A percentile compares a stretch with the other conserved stretches of the same genome.
Conservation (phyloP, 225 moss, liverwort and hornwort genomes). For the Marchantia paleacea region DNA sequence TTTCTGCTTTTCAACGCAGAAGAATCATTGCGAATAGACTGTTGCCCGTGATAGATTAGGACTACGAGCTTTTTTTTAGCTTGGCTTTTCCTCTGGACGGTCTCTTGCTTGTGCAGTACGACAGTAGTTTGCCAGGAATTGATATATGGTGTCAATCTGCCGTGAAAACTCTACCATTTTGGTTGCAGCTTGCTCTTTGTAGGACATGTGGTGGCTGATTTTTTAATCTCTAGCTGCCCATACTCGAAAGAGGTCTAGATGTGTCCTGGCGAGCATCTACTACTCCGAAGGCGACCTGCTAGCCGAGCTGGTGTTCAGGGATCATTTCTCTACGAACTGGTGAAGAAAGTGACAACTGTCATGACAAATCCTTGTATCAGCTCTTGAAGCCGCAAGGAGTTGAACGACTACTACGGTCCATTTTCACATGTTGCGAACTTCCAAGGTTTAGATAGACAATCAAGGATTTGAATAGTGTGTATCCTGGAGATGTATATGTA, state of each 20-base stretch:
- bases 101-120: no score
- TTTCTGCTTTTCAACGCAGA: no score
- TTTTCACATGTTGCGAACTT: not conserved
- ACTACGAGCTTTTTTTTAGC: no score
- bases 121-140: no score
- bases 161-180: no score
- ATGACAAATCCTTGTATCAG: not conserved
- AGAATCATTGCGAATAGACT: no score
- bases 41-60: no score
- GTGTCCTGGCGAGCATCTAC: not conserved
- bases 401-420: not conserved
- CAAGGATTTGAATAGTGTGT: no score
- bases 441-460: not conserved
- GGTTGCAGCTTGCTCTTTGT: not conserved
- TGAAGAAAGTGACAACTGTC: not conserved
- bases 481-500: no score
- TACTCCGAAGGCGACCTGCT: not conserved
- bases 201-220: not conserved
- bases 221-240: not conserved
- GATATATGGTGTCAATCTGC: no score
- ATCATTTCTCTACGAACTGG: not conserved
- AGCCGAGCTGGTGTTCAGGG: not conserved
- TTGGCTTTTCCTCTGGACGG: no score
- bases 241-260: not conserved
- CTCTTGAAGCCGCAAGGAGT: not conserved